Conservation (phyloP, 345 rosid genomes). For the Pseudoturritis turrita region DNA sequence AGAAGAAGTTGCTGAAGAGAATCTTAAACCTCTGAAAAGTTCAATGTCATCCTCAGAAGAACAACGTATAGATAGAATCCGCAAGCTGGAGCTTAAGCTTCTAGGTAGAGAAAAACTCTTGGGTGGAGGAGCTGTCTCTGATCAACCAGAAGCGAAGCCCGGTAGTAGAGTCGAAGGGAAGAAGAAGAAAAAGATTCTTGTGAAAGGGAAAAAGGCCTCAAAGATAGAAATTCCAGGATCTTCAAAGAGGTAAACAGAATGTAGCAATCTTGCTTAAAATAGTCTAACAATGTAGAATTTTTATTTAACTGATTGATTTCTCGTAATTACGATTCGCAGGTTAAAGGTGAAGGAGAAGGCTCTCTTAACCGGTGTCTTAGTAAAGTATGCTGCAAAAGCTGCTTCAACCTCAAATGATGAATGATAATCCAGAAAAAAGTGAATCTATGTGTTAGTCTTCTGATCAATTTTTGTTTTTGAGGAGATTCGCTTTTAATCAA, state of each 20-base stretch:
- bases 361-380: constrained; percentile 53
- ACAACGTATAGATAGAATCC: constrained; percentile 24
- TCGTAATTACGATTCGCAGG: constrained; percentile 31
- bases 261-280: background rate
- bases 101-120: constrained; percentile 23
- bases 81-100: constrained; percentile 26
- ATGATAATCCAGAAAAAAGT: background rate
- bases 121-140: constrained; percentile 17
- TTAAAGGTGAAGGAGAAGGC: constrained; percentile 79
- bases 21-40: constrained; percentile 25
- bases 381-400: constrained; percentile 59
- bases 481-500: background rate
- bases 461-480: background rate
- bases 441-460: background rate
- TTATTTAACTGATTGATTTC: background rate
- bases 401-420: constrained; percentile 34
- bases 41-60: constrained; percentile 8
- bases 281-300: background rate
- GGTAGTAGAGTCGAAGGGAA: constrained; percentile 9
- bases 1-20: constrained; percentile 31
- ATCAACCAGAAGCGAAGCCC: background rate
- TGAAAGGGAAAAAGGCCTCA: constrained; percentile 36
- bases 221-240: constrained; percentile 54
- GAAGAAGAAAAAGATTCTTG: constrained; percentile 31
- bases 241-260: constrained; percentile 46